A percentile compares a stretch with the other conserved stretches of the same genome.
phyloP scores from a whole-genome alignment of 768 basidiomycete species.

The Suillus occidentalis region DNA sequence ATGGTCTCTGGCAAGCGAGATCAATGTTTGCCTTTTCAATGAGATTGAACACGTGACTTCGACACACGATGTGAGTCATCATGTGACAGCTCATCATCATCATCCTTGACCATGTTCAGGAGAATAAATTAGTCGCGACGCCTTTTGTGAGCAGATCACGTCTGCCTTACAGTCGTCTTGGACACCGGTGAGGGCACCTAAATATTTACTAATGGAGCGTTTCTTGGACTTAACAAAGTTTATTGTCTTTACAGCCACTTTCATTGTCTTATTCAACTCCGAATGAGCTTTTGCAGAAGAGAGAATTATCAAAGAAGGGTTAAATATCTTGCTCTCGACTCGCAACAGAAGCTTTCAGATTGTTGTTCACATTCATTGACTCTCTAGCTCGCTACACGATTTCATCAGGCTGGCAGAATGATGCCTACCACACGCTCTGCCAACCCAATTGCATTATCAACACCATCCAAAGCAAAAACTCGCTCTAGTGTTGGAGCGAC shows the following conservation, averaged over 20 bases:
- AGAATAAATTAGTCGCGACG: not conserved
- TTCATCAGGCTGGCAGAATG: slow-evolving; percentile 18
- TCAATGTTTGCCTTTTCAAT: not conserved
- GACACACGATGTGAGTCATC: not conserved
- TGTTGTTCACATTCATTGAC: not conserved
- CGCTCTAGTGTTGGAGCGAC: slow-evolving; percentile 12
- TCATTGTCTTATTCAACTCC: not conserved
- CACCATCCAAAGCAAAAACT: slow-evolving; percentile 21
- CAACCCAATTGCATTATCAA: slow-evolving; percentile 22
- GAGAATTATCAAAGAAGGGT: not conserved
- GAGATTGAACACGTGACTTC: not conserved
- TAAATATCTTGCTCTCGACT: not conserved
- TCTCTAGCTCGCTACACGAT: not conserved
- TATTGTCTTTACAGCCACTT: slow-evolving; percentile 1
- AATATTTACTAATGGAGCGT: not conserved
- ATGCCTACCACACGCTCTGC: slow-evolving; percentile 30
- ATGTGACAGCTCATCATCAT: not conserved
- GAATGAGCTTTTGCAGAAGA: not conserved
- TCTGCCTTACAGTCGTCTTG: not conserved
- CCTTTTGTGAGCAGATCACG: not conserved
- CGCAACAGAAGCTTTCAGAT: not conserved
- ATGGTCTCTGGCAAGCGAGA: not conserved
- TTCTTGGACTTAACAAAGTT: not conserved
- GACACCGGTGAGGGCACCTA: not conserved
- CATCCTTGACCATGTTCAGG: not conserved